Evolutionary conservation across 2,329 filamentous ascomycete species (phyloP).

Genomic region (Chrysoporthe deuterocubensis): DNA sequence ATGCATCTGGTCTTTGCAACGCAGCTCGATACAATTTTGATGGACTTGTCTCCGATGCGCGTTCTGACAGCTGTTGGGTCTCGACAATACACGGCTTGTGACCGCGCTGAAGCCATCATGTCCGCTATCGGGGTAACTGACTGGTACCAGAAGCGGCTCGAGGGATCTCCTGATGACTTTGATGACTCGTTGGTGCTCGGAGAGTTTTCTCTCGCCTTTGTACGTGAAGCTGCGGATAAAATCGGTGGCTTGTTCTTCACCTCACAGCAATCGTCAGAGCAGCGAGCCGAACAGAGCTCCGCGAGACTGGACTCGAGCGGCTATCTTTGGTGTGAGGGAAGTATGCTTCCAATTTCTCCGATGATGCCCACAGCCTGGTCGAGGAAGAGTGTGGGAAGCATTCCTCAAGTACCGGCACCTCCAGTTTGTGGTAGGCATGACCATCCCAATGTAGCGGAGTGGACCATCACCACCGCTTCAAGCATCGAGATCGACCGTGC

Average conservation of each 20-base stretch:
- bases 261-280: too few relatives aligned
- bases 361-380: too few relatives aligned
- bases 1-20: not conserved
- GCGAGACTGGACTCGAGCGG: too few relatives aligned
- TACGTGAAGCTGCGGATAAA: conserved; percentile 10
- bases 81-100: not conserved
- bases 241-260: conserved; percentile 1
- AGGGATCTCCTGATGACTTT: not conserved
- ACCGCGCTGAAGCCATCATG: conserved; percentile 2
- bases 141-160: not conserved
- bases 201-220: conserved; percentile 3
- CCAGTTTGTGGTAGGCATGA: too few relatives aligned
- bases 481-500: too few relatives aligned
- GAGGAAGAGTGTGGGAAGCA: too few relatives aligned
- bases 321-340: too few relatives aligned
- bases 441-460: too few relatives aligned
- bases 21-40: not conserved
- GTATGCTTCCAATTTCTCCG: too few relatives aligned
- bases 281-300: too few relatives aligned
- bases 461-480: too few relatives aligned
- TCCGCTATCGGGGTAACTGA: conserved; percentile 6
- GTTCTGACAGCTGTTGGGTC: not conserved
- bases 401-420: too few relatives aligned
- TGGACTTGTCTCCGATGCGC: conserved; percentile 2
- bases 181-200: not conserved